Base-by-base conservation (phyloP, 1,284 basidiomycete genomes). In the Porogramme epimiltina region DNA sequence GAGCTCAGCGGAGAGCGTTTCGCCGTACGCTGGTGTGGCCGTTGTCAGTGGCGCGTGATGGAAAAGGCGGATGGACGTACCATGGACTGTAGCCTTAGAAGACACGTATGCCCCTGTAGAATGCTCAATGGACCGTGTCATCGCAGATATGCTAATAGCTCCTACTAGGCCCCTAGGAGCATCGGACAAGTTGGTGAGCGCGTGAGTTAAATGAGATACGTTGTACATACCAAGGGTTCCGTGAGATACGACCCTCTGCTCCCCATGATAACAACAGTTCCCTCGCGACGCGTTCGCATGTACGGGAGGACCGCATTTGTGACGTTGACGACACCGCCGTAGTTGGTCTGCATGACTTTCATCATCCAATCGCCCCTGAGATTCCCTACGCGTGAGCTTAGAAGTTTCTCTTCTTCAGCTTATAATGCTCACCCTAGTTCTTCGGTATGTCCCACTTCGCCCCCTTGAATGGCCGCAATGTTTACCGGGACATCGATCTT, bases 1-100 rank as follows among this genome's bases (percentile, higher is more conserved):
- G 19, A 85, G 63, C 66, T 85, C 83, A 10, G 62, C 58, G 8
- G 76, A 68, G 44, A 85, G 70, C 1, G 76, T 74, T 65, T 85
- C 84, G 16, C 74, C 75, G 31, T 73, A 58, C 4, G 66, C 73
- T 73, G 59, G n/a, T n/a, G 40, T 16, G 18, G 5, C n/a, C 16
- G 41, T 10, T 25, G 23, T 28, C 22, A 34, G 4, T 6, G 24
- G 4, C 4, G 22, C 8, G 3, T 18, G 9, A 34, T 13, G 6
- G 28, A 23, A 45, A 44, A 11, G 47, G 34, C 8, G 26, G 18
- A 20, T 13, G 25, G 20, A 39, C 45, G 33, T 34, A 64, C 66
- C 57, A 49, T 65, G 65, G 20, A 69, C 47, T 15, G 68, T 67
- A 11, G 66, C 66, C 46, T 70, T 70, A 1, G 67, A 68, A 5